Percentiles rank a stretch among this genome's conserved stretches.
Evolutionary conservation across 2,329 filamentous ascomycete genomes (phyloP).

Genomic region (Hansfordia pulvinata): DNA sequence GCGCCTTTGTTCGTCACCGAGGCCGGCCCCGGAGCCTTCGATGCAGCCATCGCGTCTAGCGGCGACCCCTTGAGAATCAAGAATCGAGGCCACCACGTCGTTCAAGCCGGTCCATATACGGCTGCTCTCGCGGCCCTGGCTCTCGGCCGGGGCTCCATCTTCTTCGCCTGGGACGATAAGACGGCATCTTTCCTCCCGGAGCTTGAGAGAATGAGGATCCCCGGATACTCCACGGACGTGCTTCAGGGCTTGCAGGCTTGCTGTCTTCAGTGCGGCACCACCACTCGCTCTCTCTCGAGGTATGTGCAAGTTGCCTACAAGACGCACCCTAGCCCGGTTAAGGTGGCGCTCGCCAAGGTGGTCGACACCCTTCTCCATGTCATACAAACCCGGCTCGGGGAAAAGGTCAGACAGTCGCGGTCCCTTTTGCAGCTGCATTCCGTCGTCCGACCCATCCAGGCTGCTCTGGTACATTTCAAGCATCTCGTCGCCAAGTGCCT

Average conservation of each 20-base stretch:
- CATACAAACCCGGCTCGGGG: constrained; percentile 33
- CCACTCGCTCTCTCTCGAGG: constrained; percentile 27
- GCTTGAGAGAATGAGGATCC: constrained; percentile 32
- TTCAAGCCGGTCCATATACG: constrained; percentile 35
- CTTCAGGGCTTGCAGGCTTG: constrained; percentile 30
- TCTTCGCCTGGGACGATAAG: constrained; percentile 49
- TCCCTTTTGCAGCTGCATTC: constrained; percentile 41
- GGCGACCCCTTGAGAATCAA: constrained; percentile 24
- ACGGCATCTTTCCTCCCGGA: constrained; percentile 37
- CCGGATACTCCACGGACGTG: constrained; percentile 39
- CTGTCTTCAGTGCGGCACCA: constrained; percentile 33
- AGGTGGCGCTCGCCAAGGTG: constrained; percentile 37
- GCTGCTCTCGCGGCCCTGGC: constrained; percentile 51
- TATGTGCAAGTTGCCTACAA: constrained; percentile 34
- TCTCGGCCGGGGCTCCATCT: constrained; percentile 56
- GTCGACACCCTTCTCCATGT: constrained; percentile 32
- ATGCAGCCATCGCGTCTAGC: constrained; percentile 38
- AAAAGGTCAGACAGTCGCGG: constrained; percentile 22
- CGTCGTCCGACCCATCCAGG: constrained; percentile 28
- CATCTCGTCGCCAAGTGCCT: constrained; percentile 33
- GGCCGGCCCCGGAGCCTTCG: constrained; percentile 50
- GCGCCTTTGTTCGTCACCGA: constrained; percentile 51
- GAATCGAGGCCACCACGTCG: constrained; percentile 24
- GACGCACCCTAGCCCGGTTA: constrained; percentile 27
- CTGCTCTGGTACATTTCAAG: constrained; percentile 37